Evolutionary conservation across 23 red algal genomes (phyloP).

Genomic region (Gracilaria caudata): DNA sequence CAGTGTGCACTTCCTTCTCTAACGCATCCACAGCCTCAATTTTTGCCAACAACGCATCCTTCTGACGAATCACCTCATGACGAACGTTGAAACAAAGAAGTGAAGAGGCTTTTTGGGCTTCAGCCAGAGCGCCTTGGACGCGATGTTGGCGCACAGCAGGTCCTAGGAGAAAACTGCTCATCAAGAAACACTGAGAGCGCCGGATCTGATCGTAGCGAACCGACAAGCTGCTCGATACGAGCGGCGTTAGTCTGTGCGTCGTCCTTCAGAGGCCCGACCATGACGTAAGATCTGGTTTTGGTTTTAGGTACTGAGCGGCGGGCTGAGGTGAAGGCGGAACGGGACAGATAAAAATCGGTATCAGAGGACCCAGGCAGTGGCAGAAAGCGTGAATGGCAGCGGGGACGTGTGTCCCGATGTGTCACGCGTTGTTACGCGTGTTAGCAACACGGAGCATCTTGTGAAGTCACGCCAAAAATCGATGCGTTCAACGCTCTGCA

Average conservation of each 20-base stretch:
- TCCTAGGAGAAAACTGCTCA: slow-evolving; percentile 47
- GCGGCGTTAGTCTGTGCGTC: neutral
- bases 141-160: slow-evolving; percentile 50
- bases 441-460: no score
- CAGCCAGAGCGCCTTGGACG: slow-evolving; percentile 57
- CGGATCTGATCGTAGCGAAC: slow-evolving; percentile 53
- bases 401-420: neutral
- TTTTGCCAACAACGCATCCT: slow-evolving; percentile 81
- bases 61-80: slow-evolving; percentile 73
- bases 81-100: slow-evolving; percentile 70
- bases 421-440: neutral
- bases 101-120: slow-evolving; percentile 60
- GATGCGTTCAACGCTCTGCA: neutral
- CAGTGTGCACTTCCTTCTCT: slow-evolving; percentile 73
- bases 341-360: no score
- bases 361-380: no score
- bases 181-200: slow-evolving; percentile 53
- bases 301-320: no score
- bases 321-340: no score
- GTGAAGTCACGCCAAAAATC: neutral
- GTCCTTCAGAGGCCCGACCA: slow-evolving; percentile 29
- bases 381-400: no score
- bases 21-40: slow-evolving; percentile 72
- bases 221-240: slow-evolving; percentile 47
- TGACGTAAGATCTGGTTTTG: neutral